These are phyloP conservation scores for Metarhizium guizhouense DNA, from an alignment of 2,329 filamentous ascomycete genomes.

Conservation along the genomic window DNA sequence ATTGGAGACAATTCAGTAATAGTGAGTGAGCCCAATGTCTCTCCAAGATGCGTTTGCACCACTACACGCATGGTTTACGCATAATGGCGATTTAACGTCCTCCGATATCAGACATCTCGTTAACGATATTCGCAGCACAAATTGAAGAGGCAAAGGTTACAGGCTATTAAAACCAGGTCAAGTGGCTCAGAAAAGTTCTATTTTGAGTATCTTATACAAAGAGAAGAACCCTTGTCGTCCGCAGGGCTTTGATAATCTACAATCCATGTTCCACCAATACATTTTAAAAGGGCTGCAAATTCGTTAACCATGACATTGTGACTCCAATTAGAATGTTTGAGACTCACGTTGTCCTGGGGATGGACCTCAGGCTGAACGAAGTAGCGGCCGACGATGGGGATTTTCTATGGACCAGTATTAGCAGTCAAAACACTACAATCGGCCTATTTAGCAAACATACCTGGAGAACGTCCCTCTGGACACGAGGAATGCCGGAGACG, in stretches of 20 bases:
- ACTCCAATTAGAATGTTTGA: background rate
- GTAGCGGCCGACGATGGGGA: slow-evolving; percentile 43
- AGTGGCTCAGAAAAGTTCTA: slow-evolving; percentile 21
- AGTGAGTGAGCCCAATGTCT: too few relatives aligned
- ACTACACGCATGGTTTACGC: too few relatives aligned
- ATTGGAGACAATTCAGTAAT: too few relatives aligned
- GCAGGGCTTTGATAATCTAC: slow-evolving; percentile 19
- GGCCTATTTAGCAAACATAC: slow-evolving; percentile 21
- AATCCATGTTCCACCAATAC: slow-evolving; percentile 14
- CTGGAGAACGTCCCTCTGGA: slow-evolving; percentile 50
- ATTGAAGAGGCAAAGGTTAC: background rate
- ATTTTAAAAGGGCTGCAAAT: slow-evolving; percentile 31
- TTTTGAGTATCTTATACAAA: slow-evolving; percentile 29
- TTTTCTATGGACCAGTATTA: slow-evolving; percentile 30
- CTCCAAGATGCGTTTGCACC: too few relatives aligned
- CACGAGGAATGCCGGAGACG: slow-evolving; percentile 52
- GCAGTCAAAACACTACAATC: slow-evolving; percentile 8
- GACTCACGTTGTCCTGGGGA: slow-evolving; percentile 54
- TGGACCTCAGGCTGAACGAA: slow-evolving; percentile 46
- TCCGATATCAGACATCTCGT: background rate
- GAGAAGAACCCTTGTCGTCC: slow-evolving; percentile 15
- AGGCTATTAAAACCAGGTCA: background rate
- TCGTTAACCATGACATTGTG: slow-evolving; percentile 13
- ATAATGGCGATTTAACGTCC: too few relatives aligned
- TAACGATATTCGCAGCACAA: background rate